phyloP scores from a whole-genome alignment of 2,329 filamentous ascomycete genomes.

The Aspergillus eucalypticola region DNA sequence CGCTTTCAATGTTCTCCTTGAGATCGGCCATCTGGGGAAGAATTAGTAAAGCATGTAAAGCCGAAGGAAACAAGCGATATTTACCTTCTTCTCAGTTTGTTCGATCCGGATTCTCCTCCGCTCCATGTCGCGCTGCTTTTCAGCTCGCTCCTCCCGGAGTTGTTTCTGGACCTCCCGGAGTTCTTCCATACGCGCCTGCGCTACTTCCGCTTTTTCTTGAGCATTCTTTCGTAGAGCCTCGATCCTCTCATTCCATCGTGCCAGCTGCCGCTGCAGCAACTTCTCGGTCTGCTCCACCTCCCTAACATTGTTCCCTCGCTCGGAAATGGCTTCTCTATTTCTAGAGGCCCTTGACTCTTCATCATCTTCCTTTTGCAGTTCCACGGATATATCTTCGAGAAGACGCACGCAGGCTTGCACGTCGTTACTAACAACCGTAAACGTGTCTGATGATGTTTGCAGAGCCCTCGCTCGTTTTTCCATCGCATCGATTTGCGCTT shows the following conservation, averaged over 20 bases:
- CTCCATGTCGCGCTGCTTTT: slow-evolving; percentile 91
- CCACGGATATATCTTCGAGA: slow-evolving; percentile 80
- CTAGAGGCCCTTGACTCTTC: slow-evolving; percentile 76
- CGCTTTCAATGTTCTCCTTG: slow-evolving; percentile 95
- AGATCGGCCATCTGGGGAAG: slow-evolving; percentile 82
- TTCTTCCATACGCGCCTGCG: slow-evolving; percentile 88
- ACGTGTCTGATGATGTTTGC: slow-evolving; percentile 89
- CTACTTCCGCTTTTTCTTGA: slow-evolving; percentile 75
- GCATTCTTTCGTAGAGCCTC: slow-evolving; percentile 79
- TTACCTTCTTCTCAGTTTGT: slow-evolving; percentile 96
- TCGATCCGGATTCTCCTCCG: slow-evolving; percentile 89
- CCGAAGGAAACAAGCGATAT: slow-evolving; percentile 2
- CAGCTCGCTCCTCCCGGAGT: slow-evolving; percentile 78
- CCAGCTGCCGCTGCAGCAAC: slow-evolving; percentile 77
- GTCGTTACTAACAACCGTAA: slow-evolving; percentile 78
- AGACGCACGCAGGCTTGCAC: slow-evolving; percentile 86
- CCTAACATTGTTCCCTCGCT: slow-evolving; percentile 83
- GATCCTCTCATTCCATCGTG: slow-evolving; percentile 83
- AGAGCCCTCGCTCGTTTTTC: slow-evolving; percentile 85
- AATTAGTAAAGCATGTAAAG: slow-evolving; percentile 21
- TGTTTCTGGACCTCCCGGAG: slow-evolving; percentile 75
- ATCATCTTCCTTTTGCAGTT: slow-evolving; percentile 87
- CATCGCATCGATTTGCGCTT: slow-evolving; percentile 79
- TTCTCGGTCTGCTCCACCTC: slow-evolving; percentile 89
- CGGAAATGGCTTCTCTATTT: slow-evolving; percentile 83